phyloP scores from a whole-genome alignment of 2,329 filamentous ascomycete species.

The Falciphora oryzae region DNA sequence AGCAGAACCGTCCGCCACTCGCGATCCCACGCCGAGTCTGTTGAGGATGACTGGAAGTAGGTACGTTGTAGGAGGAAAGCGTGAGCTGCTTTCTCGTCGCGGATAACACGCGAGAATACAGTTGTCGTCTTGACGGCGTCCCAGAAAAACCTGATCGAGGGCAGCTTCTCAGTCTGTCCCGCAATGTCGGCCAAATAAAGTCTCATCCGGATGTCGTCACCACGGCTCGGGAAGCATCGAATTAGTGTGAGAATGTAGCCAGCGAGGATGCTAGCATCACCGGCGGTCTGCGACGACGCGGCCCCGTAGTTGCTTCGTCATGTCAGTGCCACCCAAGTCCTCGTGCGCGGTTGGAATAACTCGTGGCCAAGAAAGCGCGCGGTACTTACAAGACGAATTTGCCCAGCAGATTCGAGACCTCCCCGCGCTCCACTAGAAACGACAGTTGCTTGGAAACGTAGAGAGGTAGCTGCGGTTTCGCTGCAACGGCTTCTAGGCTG shows the following conservation, averaged over 20 bases:
- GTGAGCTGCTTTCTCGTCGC: constrained; percentile 24
- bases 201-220: constrained; percentile 92
- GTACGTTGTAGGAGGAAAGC: constrained; percentile 21
- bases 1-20: constrained; percentile 88
- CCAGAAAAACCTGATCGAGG: constrained; percentile 83
- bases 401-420: constrained; percentile 58
- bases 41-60: constrained; percentile 12
- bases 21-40: constrained; percentile 38
- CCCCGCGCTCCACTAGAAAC: constrained; percentile 68
- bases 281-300: constrained; percentile 31
- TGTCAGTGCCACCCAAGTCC: constrained; percentile 16
- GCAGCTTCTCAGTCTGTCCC: constrained; percentile 36
- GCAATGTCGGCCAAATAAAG: constrained; percentile 71
- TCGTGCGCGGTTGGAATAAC: constrained; percentile 9
- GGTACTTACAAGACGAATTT: constrained; percentile 33
- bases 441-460: constrained; percentile 63
- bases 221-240: constrained; percentile 72
- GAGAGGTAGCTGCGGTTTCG: constrained; percentile 29
- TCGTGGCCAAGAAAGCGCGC: background rate
- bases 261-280: constrained; percentile 68
- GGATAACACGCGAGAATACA: constrained; percentile 30
- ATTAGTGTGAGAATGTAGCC: constrained; percentile 83
- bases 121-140: constrained; percentile 45
- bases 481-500: constrained; percentile 8
- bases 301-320: constrained; percentile 23